phyloP scores from a whole-genome alignment of 108 stramenopile species.

The Fragilaria radians region DNA sequence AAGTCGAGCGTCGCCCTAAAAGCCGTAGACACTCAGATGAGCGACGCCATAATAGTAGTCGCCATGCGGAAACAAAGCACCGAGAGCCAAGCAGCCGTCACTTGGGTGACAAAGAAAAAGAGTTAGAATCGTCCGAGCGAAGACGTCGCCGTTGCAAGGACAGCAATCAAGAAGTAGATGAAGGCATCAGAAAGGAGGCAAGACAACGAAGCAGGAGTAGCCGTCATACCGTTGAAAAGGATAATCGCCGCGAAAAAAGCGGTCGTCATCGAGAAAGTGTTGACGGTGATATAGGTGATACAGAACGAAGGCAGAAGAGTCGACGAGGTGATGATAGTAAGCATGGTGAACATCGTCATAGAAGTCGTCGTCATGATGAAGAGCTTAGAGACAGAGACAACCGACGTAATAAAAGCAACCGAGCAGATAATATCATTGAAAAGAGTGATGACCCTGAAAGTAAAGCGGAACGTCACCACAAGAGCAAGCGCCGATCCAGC shows the following conservation, averaged over 20 bases:
- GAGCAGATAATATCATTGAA: background rate
- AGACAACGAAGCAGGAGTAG: background rate
- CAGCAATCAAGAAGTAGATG: background rate
- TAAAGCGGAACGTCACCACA: background rate
- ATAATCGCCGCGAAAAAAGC: background rate
- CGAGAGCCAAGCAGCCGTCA: background rate
- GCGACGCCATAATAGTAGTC: background rate
- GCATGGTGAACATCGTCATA: background rate
- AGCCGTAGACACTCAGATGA: background rate
- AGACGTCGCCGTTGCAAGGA: too few species aligned
- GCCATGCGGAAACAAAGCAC: background rate
- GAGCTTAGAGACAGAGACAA: background rate
- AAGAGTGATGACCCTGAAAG: background rate
- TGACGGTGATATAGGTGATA: background rate
- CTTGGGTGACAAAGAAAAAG: background rate
- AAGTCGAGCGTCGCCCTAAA: background rate
- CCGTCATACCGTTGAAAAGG: background rate
- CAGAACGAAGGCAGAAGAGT: background rate
- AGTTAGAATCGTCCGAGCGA: background rate
- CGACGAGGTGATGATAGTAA: background rate
- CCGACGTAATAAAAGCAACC: background rate
- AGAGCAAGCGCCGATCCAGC: background rate
- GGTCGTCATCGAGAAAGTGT: background rate
- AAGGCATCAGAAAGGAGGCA: background rate
- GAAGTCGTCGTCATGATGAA: background rate